A percentile compares a stretch with the other conserved stretches of the same genome.
These are phyloP conservation scores for Stylosanthes scabra DNA, from an alignment of 331 rosid species.

Conservation along the genomic window DNA sequence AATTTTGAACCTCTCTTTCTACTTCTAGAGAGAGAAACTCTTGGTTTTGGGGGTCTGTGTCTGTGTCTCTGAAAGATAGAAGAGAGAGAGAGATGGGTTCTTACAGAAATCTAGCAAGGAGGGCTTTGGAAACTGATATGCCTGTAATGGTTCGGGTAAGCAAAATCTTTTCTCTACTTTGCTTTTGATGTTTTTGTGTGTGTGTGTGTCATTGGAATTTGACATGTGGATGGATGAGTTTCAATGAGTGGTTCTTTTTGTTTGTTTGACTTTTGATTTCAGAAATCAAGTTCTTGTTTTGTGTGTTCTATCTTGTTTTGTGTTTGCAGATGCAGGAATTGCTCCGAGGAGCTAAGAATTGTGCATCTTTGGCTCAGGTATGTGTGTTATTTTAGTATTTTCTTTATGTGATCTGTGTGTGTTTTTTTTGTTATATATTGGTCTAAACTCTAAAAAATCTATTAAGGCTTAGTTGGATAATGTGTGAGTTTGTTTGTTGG, in stretches of 20 bases:
- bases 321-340: conserved; percentile 80
- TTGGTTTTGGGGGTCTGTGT: too few species aligned
- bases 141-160: conserved; percentile 89
- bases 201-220: conserved; percentile 15
- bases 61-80: too few species aligned
- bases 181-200: not conserved
- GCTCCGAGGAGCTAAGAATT: conserved; percentile 67
- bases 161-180: conserved; percentile 3
- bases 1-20: not conserved
- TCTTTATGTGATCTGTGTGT: conserved; percentile 8
- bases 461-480: conserved; percentile 26
- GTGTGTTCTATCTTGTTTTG: conserved; percentile 21
- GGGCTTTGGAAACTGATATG: conserved; percentile 86
- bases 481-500: not conserved
- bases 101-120: conserved; percentile 65
- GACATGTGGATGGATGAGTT: conserved; percentile 13
- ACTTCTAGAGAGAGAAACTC: too few species aligned
- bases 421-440: conserved; percentile 26
- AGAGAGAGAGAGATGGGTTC: conserved; percentile 65
- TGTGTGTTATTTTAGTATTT: conserved; percentile 29
- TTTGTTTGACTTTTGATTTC: conserved; percentile 24
- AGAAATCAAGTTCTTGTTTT: conserved; percentile 32
- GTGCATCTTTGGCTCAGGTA: conserved; percentile 90
- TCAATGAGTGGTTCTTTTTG: not conserved
- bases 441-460: not conserved